A percentile compares a stretch with the other conserved stretches of the same genome.
Conservation (phyloP, 306 rosid genomes). For the Acacia crassicarpa region DNA sequence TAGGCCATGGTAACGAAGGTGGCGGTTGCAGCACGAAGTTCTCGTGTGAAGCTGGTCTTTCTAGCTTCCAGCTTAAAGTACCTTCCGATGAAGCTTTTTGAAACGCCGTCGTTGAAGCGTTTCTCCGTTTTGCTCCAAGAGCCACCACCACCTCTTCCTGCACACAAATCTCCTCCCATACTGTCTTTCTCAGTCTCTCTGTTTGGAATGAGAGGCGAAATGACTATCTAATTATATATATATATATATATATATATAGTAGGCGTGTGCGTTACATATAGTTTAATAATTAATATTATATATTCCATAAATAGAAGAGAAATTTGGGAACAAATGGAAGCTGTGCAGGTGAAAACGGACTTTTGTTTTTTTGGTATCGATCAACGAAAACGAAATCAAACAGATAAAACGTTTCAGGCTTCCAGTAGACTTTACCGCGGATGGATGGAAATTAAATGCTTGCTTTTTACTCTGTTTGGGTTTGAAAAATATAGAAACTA, state of each 20-base stretch:
- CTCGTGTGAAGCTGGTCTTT: slow-evolving; percentile 65
- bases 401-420: not conserved
- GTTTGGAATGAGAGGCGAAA: not conserved
- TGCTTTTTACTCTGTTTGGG: not conserved
- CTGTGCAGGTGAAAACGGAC: not conserved
- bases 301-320: not conserved
- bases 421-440: not conserved
- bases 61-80: slow-evolving; percentile 77
- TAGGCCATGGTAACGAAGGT: slow-evolving; percentile 97
- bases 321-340: not conserved
- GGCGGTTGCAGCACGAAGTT: slow-evolving; percentile 78
- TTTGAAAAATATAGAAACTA: not conserved
- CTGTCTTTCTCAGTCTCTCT: not conserved
- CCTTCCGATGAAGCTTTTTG: slow-evolving; percentile 56
- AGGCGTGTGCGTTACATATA: not conserved
- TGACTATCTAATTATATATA: not conserved
- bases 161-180: slow-evolving; percentile 60
- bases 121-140: slow-evolving; percentile 53
- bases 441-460: not conserved
- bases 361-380: too few species aligned
- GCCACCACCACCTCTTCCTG: slow-evolving; percentile 24
- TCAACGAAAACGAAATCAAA: not conserved
- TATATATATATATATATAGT: not conserved
- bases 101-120: slow-evolving; percentile 48
- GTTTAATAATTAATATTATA: not conserved